Evolutionary conservation across 2,329 filamentous ascomycete species (phyloP), one percentile per base, ranked within the genome.

Genomic region (Diaporthe batatas): DNA sequence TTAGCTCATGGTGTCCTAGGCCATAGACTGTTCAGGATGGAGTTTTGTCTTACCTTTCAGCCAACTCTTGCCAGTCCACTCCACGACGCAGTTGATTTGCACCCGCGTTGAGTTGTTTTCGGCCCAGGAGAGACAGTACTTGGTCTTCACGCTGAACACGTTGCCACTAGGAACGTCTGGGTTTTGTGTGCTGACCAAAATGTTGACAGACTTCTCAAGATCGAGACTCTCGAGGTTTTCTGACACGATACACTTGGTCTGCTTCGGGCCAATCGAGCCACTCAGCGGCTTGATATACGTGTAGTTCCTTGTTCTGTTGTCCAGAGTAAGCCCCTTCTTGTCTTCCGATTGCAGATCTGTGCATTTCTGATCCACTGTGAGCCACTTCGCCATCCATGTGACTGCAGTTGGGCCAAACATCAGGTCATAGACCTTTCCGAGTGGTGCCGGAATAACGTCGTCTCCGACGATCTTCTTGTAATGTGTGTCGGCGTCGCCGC

Each of bases 11-110:
- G 25, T 49, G 10, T 21, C 34, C 44, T 0, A 64, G 36, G 58
- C 44, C 71, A 75, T 42, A 75, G 68, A 49, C 62, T 58, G 8
- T 10, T 8, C 29, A 70, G 62, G 36, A 62, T 34, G 57, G 23
- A 21, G 47, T 18, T n/a, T n/a, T 7, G 79, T 86, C 80, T 42
- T 86, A 97, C 95, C 94, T 85, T 96, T 98, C 58, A 99, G 85
- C 96, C 96, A 99, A 85, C 95, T 98, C 87, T 98, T 99, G 77
- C 95, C 95, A 4, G 92, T 92, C 97, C 97, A 99, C 79, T 99
- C 97, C 55, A 98, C 93, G 2, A 91, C 92, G 81, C 94, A 98
- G 76, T 92, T 98, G 84, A 96, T 92, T 75, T 96, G 91, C 39
- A 99, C 84, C 36, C 95, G 90, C 1, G 97, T 99, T 51, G 91